Conservation (phyloP, 306 rosid genomes). For the Cucurbita ficifolia region DNA sequence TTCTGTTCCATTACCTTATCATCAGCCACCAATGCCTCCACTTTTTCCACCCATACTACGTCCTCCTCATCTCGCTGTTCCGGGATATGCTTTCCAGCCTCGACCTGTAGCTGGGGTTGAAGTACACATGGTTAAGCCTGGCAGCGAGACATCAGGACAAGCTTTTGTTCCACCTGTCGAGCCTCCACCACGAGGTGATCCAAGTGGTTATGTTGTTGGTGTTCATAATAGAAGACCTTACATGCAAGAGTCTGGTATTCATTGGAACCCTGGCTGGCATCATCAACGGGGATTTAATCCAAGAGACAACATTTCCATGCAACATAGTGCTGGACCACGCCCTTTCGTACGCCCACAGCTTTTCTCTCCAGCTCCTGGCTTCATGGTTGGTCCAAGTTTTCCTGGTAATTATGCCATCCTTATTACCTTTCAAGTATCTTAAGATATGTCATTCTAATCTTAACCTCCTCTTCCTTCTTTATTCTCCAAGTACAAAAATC, state of each 20-base stretch:
- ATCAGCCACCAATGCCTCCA: constrained; percentile 37
- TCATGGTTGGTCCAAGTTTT: constrained; percentile 62
- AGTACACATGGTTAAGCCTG: constrained; percentile 39
- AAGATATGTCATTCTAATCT: background rate
- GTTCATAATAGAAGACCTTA: constrained; percentile 50
- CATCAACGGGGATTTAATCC: constrained; percentile 53
- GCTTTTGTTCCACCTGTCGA: constrained; percentile 43
- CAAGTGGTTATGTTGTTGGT: constrained; percentile 34
- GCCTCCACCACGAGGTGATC: constrained; percentile 47
- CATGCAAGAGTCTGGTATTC: constrained; percentile 51
- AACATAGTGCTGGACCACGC: constrained; percentile 62
- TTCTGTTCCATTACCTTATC: constrained; percentile 44
- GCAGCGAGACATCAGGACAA: constrained; percentile 39
- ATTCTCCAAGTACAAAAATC: background rate
- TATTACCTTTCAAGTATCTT: background rate
- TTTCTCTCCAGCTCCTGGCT: constrained; percentile 58
- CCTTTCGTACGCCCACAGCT: constrained; percentile 51
- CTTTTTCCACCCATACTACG: constrained; percentile 49
- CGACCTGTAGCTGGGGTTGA: constrained; percentile 51
- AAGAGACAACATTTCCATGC: constrained; percentile 49
- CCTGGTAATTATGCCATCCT: constrained; percentile 36
- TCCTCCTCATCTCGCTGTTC: constrained; percentile 46
- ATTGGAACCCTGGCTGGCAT: constrained; percentile 58
- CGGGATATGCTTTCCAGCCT: constrained; percentile 56
- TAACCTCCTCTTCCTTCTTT: background rate